Evolutionary conservation across 208 protist genomes (phyloP).

Genomic region (Trypanosoma vivax): DNA sequence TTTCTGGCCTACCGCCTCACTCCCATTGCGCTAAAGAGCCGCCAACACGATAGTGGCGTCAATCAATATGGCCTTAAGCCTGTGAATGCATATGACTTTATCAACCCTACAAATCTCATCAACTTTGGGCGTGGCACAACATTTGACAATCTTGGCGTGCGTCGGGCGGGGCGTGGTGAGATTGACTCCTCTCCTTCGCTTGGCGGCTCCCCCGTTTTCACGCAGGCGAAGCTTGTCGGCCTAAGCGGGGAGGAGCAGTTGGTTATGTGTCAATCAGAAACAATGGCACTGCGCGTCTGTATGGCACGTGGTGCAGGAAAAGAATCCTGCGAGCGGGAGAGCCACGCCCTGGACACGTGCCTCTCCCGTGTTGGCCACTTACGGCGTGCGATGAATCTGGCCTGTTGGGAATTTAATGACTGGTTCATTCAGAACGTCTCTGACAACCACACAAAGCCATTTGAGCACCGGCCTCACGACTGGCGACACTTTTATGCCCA

Average conservation of each 20-base stretch:
- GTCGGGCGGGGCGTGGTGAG: constrained; percentile 64
- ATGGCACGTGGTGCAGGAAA: constrained; percentile 77
- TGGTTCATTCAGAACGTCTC: constrained; percentile 88
- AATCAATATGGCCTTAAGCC: constrained; percentile 87
- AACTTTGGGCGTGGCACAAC: constrained; percentile 85
- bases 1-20: constrained; percentile 54
- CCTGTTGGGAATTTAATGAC: constrained; percentile 76
- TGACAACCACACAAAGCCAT: constrained; percentile 88
- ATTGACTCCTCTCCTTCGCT: constrained; percentile 79
- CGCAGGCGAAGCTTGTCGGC: constrained; percentile 69
- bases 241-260: constrained; percentile 79
- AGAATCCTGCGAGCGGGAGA: constrained; percentile 72
- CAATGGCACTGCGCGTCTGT: constrained; percentile 80
- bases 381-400: constrained; percentile 57
- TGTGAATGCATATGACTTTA: constrained; percentile 69
- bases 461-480: constrained; percentile 84
- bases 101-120: constrained; percentile 85
- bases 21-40: constrained; percentile 60
- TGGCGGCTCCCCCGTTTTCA: constrained; percentile 69
- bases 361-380: constrained; percentile 74
- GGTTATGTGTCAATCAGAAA: constrained; percentile 77
- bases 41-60: constrained; percentile 63
- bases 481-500: constrained; percentile 84
- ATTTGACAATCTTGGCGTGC: constrained; percentile 83
- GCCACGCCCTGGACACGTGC: constrained; percentile 59